Percentiles rank a stretch among this genome's conserved stretches.
Evolutionary conservation across 2,329 filamentous ascomycete genomes (phyloP).

Genomic region (Ophiostoma quercus): DNA sequence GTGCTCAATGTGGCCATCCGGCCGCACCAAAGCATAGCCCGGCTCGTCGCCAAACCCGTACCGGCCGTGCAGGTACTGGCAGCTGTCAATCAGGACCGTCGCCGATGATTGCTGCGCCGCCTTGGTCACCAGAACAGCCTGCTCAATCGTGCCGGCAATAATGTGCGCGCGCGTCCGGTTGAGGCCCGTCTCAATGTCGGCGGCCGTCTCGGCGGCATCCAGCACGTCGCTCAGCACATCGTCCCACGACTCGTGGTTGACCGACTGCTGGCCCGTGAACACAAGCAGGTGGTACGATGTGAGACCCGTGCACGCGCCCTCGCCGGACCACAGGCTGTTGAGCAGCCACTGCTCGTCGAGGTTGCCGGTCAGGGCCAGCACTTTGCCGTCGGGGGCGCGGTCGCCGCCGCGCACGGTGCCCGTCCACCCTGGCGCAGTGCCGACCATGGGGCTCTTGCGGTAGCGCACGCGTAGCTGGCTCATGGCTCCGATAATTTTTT

Average conservation of each 20-base stretch:
- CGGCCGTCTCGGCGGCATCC: slow-evolving; percentile 23
- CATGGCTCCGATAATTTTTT: slow-evolving; percentile 34
- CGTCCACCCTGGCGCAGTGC: slow-evolving; percentile 32
- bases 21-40: slow-evolving; percentile 33
- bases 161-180: slow-evolving; percentile 15
- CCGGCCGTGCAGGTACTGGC: slow-evolving; percentile 30
- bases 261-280: slow-evolving; percentile 15
- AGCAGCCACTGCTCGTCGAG: slow-evolving; percentile 13
- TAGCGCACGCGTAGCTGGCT: slow-evolving; percentile 43
- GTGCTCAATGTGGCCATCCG: slow-evolving; percentile 34
- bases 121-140: slow-evolving; percentile 11
- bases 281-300: slow-evolving; percentile 22
- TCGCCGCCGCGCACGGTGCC: slow-evolving; percentile 43
- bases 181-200: neutral
- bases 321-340: slow-evolving; percentile 15
- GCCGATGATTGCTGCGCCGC: slow-evolving; percentile 20
- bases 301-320: slow-evolving; percentile 22
- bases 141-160: slow-evolving; percentile 16
- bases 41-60: slow-evolving; percentile 32
- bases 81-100: slow-evolving; percentile 26
- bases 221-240: neutral
- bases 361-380: slow-evolving; percentile 20
- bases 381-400: slow-evolving; percentile 40
- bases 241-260: neutral
- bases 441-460: slow-evolving; percentile 37